Evolutionary conservation across 768 basidiomycete species (phyloP).

Genomic region (Termitomyces sp.): DNA sequence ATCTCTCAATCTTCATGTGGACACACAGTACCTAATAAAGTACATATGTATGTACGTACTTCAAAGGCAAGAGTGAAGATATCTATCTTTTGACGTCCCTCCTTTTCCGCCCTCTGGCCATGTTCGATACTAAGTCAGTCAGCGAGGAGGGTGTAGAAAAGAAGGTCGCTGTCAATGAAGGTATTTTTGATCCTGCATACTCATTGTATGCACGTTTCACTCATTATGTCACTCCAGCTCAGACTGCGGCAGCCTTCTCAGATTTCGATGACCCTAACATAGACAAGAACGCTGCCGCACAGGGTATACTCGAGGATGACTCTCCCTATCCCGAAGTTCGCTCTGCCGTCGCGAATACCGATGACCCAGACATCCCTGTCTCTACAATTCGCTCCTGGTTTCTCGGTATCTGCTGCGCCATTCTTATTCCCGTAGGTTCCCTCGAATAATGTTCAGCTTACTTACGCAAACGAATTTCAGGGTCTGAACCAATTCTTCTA

Average conservation of each 20-base stretch:
- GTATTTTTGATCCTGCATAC: slow-evolving; percentile 7
- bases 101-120: slow-evolving; percentile 20
- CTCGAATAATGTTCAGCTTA: background rate
- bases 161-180: background rate
- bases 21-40: slow-evolving; percentile 1
- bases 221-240: slow-evolving; percentile 14
- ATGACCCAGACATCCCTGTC: slow-evolving; percentile 59
- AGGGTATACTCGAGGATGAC: slow-evolving; percentile 50
- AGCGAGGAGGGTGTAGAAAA: slow-evolving; percentile 23
- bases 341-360: slow-evolving; percentile 65
- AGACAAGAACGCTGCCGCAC: slow-evolving; percentile 39
- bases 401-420: slow-evolving; percentile 67
- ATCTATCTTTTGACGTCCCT: slow-evolving; percentile 16
- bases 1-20: slow-evolving; percentile 17
- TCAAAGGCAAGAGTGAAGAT: slow-evolving; percentile 20
- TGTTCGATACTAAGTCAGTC: slow-evolving; percentile 31
- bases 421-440: slow-evolving; percentile 47
- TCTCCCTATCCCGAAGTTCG: slow-evolving; percentile 73
- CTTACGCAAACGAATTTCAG: slow-evolving; percentile 14
- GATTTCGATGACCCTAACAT: slow-evolving; percentile 54
- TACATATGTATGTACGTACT: slow-evolving; percentile 7
- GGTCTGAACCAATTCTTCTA: slow-evolving; percentile 74
- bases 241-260: slow-evolving; percentile 22
- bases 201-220: background rate
- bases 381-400: slow-evolving; percentile 66